Conservation (phyloP, 345 rosid species). For the Limnanthes douglasii region DNA sequence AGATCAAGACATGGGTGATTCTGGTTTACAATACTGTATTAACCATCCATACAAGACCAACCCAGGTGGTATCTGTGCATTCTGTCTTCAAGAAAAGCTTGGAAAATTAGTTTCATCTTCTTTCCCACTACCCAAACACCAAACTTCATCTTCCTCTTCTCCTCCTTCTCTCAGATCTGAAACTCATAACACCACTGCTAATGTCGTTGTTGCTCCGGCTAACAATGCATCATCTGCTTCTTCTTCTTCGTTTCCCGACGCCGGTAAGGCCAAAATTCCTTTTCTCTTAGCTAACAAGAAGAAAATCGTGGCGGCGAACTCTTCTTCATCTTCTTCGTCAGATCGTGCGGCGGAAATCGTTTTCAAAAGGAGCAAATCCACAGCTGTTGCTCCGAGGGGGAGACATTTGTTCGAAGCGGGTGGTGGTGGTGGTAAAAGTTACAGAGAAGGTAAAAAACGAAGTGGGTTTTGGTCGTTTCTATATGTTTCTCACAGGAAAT, state of each 20-base stretch:
- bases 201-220: constrained; percentile 5
- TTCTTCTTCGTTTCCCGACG: constrained; percentile 23
- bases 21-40: constrained; percentile 69
- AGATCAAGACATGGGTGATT: constrained; percentile 63
- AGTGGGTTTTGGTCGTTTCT: constrained; percentile 86
- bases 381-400: constrained; percentile 15
- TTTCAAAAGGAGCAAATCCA: constrained; percentile 80
- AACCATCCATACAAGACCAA: constrained; percentile 64
- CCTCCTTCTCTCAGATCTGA: constrained; percentile 92
- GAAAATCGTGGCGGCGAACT: constrained; percentile 31
- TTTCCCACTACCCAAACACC: constrained; percentile 47
- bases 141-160: constrained; percentile 37
- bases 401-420: no score
- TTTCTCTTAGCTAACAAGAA: constrained; percentile 64
- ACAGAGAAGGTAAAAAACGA: constrained; percentile 35
- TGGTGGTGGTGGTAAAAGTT: no score
- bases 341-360: constrained; percentile 24
- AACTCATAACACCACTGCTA: constrained; percentile 7
- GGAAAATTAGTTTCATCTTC: constrained; percentile 93
- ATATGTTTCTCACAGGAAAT: constrained; percentile 28
- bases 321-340: constrained; percentile 29
- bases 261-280: constrained; percentile 36
- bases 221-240: constrained; percentile 15
- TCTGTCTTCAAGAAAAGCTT: constrained; percentile 94
- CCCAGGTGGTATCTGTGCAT: constrained; percentile 98